Conservation (phyloP, 805 yeast genomes). For the Wickerhamomyces subpelliculosus region DNA sequence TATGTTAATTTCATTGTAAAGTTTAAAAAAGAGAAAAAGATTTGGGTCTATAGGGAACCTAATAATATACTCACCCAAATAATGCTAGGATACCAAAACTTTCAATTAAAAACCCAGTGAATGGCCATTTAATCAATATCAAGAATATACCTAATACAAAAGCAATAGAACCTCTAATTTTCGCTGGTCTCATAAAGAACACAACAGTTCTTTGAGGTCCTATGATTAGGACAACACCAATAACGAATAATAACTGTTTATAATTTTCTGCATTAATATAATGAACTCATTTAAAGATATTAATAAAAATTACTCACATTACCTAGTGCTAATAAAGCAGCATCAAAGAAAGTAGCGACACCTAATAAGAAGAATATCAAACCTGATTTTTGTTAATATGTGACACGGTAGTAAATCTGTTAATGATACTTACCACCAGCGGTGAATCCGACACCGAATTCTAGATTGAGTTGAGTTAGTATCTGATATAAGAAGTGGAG, state of each 20-base stretch:
- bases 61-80: slow-evolving; percentile 53
- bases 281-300: neutral
- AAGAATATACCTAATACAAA: slow-evolving; percentile 69
- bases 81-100: slow-evolving; percentile 83
- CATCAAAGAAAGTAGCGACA: slow-evolving; percentile 76
- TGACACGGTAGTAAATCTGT: neutral
- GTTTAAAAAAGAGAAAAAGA: neutral
- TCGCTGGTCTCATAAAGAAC: slow-evolving; percentile 82
- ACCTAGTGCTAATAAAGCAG: slow-evolving; percentile 85
- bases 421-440: slow-evolving; percentile 49
- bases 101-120: slow-evolving; percentile 80
- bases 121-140: slow-evolving; percentile 70
- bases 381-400: slow-evolving; percentile 25
- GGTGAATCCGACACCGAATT: slow-evolving; percentile 88
- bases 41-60: no score
- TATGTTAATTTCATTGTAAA: slow-evolving; percentile 1
- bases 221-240: slow-evolving; percentile 80
- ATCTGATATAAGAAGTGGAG: neutral
- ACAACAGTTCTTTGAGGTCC: slow-evolving; percentile 79
- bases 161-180: slow-evolving; percentile 80
- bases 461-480: slow-evolving; percentile 28
- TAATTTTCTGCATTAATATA: no score
- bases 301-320: slow-evolving; percentile 54
- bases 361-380: slow-evolving; percentile 76
- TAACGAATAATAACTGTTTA: slow-evolving; percentile 21